phyloP scores from a whole-genome alignment of 768 basidiomycete genomes.

The Calocybe cyanea region DNA sequence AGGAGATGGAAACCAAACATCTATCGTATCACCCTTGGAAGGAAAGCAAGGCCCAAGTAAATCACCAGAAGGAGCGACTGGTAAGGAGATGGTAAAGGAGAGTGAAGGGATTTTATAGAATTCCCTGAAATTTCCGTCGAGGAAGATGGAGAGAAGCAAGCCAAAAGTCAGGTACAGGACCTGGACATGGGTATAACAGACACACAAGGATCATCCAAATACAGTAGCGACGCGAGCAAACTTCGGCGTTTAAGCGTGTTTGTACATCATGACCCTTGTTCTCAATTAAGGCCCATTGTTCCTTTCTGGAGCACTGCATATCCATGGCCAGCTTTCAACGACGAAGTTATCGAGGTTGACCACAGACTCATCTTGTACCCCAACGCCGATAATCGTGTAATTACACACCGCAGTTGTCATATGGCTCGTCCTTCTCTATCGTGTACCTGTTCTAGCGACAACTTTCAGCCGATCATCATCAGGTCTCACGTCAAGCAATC shows the following conservation, averaged over 20 bases:
- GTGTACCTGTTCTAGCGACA: no score
- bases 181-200: slow-evolving; percentile 14
- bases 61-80: slow-evolving; percentile 18
- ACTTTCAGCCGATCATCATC: no score
- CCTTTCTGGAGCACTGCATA: no score
- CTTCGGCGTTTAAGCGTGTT: slow-evolving; percentile 10
- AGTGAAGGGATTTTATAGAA: slow-evolving; percentile 14
- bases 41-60: slow-evolving; percentile 2
- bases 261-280: neutral
- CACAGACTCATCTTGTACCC: no score
- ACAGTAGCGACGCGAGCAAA: slow-evolving; percentile 3
- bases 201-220: slow-evolving; percentile 19
- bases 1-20: slow-evolving; percentile 35
- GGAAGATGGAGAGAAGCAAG: slow-evolving; percentile 8
- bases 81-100: slow-evolving; percentile 14
- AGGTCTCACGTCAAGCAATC: no score
- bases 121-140: neutral
- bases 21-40: slow-evolving; percentile 6
- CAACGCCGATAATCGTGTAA: no score
- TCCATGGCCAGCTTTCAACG: no score
- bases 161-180: slow-evolving; percentile 12
- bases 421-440: no score
- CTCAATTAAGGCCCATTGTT: no score
- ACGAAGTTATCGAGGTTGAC: no score
- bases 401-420: no score